These are phyloP conservation scores for Berberis thunbergii DNA, from an alignment of 164 flowering plant species.

Conservation along the genomic window DNA sequence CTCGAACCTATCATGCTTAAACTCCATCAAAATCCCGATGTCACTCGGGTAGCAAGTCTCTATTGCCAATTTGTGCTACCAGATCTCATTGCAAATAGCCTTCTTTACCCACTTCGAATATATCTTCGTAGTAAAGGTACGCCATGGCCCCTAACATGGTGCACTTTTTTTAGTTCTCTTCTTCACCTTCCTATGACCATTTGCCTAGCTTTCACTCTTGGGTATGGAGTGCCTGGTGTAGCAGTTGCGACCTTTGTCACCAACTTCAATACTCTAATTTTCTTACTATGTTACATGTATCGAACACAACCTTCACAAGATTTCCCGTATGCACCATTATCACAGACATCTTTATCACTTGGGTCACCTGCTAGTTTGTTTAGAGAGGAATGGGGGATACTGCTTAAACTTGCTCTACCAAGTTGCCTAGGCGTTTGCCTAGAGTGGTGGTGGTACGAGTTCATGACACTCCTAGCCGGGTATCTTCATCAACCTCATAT, in stretches of 20 bases:
- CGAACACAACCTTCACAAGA: slow-evolving; percentile 9
- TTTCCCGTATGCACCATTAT: slow-evolving; percentile 14
- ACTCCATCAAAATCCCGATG: slow-evolving; percentile 55
- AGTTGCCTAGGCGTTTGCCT: slow-evolving; percentile 81
- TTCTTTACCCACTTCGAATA: slow-evolving; percentile 75
- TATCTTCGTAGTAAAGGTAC: slow-evolving; percentile 68
- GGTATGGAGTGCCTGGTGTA: slow-evolving; percentile 58
- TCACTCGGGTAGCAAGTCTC: slow-evolving; percentile 41
- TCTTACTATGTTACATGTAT: slow-evolving; percentile 38
- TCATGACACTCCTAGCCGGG: slow-evolving; percentile 80
- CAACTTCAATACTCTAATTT: slow-evolving; percentile 49
- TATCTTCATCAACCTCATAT: slow-evolving; percentile 52
- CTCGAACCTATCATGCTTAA: slow-evolving; percentile 56
- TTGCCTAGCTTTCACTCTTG: slow-evolving; percentile 41
- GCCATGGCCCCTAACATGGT: slow-evolving; percentile 76
- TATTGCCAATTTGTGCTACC: slow-evolving; percentile 69
- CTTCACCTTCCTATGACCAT: slow-evolving; percentile 62
- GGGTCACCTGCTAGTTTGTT: slow-evolving; percentile 2
- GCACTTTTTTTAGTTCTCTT: slow-evolving; percentile 33
- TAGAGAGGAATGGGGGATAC: slow-evolving; percentile 48
- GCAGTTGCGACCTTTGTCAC: slow-evolving; percentile 55
- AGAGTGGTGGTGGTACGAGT: slow-evolving; percentile 99
- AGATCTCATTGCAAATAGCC: slow-evolving; percentile 64
- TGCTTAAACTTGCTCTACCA: slow-evolving; percentile 48
- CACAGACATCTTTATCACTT: slow-evolving; percentile 1